phyloP scores from a whole-genome alignment of 495 filamentous ascomycete genomes.

The Trichoderma virens region DNA sequence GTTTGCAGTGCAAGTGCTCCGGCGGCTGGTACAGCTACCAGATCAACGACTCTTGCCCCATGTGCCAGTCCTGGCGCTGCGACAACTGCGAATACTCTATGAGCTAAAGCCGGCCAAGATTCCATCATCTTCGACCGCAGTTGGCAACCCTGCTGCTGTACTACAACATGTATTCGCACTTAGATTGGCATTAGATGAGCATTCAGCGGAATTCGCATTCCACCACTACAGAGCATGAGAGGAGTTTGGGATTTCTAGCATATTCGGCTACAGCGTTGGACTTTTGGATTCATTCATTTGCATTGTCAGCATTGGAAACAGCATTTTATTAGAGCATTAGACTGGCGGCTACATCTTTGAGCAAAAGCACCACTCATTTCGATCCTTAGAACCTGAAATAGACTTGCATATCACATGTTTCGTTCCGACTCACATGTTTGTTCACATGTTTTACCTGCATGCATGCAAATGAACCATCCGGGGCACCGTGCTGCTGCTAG shows the following conservation, averaged over 20 bases:
- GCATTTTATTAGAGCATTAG: not conserved
- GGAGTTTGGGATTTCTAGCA: not conserved
- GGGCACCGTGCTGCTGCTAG: not conserved
- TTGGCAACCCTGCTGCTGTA: not conserved
- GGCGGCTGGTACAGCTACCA: not conserved
- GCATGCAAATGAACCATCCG: not conserved
- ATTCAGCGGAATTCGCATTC: not conserved
- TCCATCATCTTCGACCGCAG: not conserved
- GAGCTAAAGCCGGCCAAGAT: not conserved
- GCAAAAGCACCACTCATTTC: not conserved
- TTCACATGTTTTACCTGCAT: not conserved
- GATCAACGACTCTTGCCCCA: not conserved
- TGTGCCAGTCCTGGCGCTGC: conserved; percentile 3
- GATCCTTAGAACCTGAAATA: not conserved
- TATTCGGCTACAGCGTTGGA: not conserved
- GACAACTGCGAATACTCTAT: not conserved
- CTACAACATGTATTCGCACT: not conserved
- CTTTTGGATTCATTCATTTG: not conserved
- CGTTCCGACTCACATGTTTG: no score
- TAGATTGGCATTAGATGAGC: not conserved
- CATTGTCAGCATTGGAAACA: conserved; percentile 3
- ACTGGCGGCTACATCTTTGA: not conserved
- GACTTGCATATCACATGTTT: no score
- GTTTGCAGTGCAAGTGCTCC: not conserved
- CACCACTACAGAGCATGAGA: not conserved